phyloP scores from a whole-genome alignment of 805 yeast species.

The Vanderwaltozyma verrucispora region DNA sequence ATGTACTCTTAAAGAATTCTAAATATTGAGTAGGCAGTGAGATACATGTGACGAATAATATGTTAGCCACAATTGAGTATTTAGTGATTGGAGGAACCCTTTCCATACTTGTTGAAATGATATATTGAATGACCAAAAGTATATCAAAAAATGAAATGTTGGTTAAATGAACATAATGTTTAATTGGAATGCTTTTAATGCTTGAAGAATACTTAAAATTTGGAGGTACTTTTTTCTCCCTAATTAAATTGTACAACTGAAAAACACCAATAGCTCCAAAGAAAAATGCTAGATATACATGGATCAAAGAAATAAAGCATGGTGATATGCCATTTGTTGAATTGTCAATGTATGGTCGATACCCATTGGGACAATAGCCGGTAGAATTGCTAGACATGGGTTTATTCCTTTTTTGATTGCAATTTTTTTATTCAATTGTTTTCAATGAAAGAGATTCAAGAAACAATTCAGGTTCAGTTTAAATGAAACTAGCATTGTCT shows the following conservation, averaged over 20 bases:
- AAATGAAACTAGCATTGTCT: no score
- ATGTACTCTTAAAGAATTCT: constrained; percentile 22
- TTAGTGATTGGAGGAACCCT: constrained; percentile 6
- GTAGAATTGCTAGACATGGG: constrained; percentile 1
- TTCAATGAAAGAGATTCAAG: no score
- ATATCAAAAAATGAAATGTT: constrained; percentile 14
- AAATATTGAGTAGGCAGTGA: constrained; percentile 23
- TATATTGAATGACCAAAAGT: constrained; percentile 7
- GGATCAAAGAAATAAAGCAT: constrained; percentile 22
- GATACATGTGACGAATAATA: constrained; percentile 12
- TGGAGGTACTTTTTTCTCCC: constrained; percentile 14
- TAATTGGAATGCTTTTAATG: constrained; percentile 7
- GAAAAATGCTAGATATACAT: constrained; percentile 6
- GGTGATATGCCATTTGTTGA: constrained; percentile 29
- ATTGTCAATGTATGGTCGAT: constrained; percentile 26
- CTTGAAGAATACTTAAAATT: constrained; percentile 5
- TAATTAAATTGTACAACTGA: constrained; percentile 13
- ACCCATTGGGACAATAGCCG: constrained; percentile 11
- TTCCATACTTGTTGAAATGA: constrained; percentile 1
- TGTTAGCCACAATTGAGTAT: constrained; percentile 10
- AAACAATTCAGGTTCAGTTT: no score
- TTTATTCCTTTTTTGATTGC: no score
- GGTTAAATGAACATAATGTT: constrained; percentile 15
- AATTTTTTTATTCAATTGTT: no score
- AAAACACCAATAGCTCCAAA: constrained; percentile 16